These are phyloP conservation scores for Penicillium sp. DNA, from an alignment of 2,329 filamentous ascomycete species.

Conservation along the genomic window DNA sequence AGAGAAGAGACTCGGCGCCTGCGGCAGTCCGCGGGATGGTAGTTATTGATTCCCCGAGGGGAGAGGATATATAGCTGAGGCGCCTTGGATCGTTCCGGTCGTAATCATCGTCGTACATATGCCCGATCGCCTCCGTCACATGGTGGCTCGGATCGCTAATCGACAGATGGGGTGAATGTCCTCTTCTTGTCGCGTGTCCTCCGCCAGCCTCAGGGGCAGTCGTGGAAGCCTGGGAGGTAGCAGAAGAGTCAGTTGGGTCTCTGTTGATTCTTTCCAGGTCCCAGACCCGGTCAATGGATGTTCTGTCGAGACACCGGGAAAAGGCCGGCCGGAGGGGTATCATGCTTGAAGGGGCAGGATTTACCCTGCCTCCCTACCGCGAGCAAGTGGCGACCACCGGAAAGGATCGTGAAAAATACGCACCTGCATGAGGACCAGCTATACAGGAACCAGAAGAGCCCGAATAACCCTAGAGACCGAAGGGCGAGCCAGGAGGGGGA, in stretches of 20 bases:
- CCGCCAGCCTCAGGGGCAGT: conserved; percentile 38
- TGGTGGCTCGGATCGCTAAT: conserved; percentile 89
- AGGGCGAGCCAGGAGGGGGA: conserved; percentile 23
- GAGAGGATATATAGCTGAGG: conserved; percentile 63
- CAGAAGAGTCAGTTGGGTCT: conserved; percentile 8
- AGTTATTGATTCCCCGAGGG: conserved; percentile 41
- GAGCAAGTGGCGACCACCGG: conserved; percentile 1
- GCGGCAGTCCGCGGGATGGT: conserved; percentile 33
- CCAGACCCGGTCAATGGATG: background rate
- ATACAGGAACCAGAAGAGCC: conserved; percentile 23
- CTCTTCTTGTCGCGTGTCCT: conserved; percentile 49
- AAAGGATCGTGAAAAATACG: conserved; percentile 14
- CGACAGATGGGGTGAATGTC: conserved; percentile 57
- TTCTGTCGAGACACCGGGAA: background rate
- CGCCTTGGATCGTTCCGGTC: conserved; percentile 58
- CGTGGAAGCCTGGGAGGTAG: conserved; percentile 36
- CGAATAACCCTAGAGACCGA: conserved; percentile 25
- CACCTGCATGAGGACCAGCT: conserved; percentile 38
- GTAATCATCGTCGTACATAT: conserved; percentile 76
- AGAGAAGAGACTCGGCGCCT: conserved; percentile 22
- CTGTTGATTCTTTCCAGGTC: background rate
- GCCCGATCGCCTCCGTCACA: conserved; percentile 88
- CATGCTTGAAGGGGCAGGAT: background rate
- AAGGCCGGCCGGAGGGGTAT: background rate
- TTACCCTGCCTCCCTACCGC: background rate